Base-by-base conservation (phyloP, 164 flowering plant genomes). In the Buxus sempervirens region DNA sequence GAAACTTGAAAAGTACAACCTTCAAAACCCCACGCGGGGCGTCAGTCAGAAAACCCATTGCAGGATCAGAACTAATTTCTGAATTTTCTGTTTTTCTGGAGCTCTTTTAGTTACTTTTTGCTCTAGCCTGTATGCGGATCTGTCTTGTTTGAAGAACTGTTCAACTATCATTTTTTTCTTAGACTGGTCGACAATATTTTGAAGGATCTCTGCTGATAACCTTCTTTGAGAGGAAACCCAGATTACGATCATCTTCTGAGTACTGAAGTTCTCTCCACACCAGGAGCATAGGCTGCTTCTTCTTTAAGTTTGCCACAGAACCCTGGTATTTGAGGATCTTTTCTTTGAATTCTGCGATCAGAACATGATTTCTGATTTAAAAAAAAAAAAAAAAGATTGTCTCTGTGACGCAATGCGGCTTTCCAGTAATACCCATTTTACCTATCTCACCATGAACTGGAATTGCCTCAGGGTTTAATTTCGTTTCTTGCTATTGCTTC, bases 361-460 rank as follows among this genome's bases (percentile, higher is more conserved):
- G 28, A 64, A 55, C 48, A 60, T 70, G 72, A 56, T 12, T 66
- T 60, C 25, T 58, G 9, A 28, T 4, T 67, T 53, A 7, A 59
- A 67, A 49, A 58, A 27, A 18, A 72, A 21, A 58, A 7, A 59
- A 67, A 49, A 58, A 27, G n/a, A 72, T 25, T 15, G 20, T n/a
- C 42, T 12, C 9, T 23, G 28, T 6, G 5, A 69, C 51, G 21
- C 53, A 76, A 66, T 72, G 76, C 68, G 38, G 60, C 67, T 60
- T 32, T 61, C 54, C 51, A 23, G n/a, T n/a, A 28, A 62, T 56
- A 32, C 77, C 77, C 77, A 70, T 72, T 70, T 61, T 49, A 0
- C 58, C 56, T 45, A 51, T 59, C 45, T 58, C 67, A 32, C 58
- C 65, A 38, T 41, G 26, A 26, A 60, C 27, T 56, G 9, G 61